Evolutionary conservation across 148 eudicot species (phyloP).

Genomic region (Arbutus unedo): DNA sequence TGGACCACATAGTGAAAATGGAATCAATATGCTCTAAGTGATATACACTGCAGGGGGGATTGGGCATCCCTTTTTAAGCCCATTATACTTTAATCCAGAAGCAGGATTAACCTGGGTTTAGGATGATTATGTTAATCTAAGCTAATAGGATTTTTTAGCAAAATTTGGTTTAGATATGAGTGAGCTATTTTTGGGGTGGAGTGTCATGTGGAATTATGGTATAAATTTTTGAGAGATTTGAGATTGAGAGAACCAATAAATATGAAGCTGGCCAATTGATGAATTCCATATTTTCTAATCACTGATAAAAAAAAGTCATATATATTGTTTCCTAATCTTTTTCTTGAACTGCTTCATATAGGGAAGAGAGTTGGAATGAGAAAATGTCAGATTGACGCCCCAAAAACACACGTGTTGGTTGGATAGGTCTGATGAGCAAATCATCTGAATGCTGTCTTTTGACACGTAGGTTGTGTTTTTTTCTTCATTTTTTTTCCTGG

Average conservation of each 20-base stretch:
- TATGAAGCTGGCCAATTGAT: not conserved
- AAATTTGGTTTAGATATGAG: constrained; percentile 4
- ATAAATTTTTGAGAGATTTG: not conserved
- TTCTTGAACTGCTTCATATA: not conserved
- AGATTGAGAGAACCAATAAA: constrained; percentile 9
- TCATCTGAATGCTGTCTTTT: constrained; percentile 26
- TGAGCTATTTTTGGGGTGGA: constrained; percentile 16
- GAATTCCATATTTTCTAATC: not conserved
- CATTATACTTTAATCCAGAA: constrained; percentile 3
- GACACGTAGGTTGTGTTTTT: constrained; percentile 18
- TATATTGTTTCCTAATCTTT: not conserved
- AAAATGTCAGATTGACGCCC: not conserved
- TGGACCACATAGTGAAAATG: not conserved
- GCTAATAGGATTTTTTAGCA: not conserved
- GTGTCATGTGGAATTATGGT: not conserved
- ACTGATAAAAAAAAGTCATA: not conserved
- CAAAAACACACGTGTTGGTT: constrained; percentile 30
- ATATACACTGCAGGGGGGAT: not conserved
- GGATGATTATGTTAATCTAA: not conserved
- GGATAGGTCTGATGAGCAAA: constrained; percentile 24
- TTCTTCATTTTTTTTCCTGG: not conserved
- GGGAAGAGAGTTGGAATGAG: constrained; percentile 11
- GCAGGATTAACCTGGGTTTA: not conserved
- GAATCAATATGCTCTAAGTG: not conserved
- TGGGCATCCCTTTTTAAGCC: not conserved